Percentiles rank a stretch among this genome's conserved stretches.
phyloP scores from a whole-genome alignment of 1,139 yeast genomes.

The Zygotorulaspora mrakii region DNA sequence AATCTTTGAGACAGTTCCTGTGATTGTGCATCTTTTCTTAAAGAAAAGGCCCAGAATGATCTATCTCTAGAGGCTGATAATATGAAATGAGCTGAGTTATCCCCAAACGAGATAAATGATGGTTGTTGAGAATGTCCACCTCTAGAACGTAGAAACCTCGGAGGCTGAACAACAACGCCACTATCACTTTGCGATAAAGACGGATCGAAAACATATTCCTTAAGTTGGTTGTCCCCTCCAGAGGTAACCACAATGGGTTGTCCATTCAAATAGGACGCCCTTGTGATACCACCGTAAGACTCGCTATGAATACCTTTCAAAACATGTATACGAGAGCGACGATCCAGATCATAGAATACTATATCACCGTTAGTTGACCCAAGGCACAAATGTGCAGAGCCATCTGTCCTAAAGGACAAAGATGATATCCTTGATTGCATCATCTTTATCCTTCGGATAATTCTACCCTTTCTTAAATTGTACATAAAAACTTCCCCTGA shows the following conservation, averaged over 20 bases:
- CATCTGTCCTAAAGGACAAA: slow-evolving; percentile 89
- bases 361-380: slow-evolving; percentile 80
- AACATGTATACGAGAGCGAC: slow-evolving; percentile 68
- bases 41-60: slow-evolving; percentile 85
- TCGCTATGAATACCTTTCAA: slow-evolving; percentile 72
- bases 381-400: slow-evolving; percentile 76
- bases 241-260: slow-evolving; percentile 89
- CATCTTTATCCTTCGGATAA: slow-evolving; percentile 55
- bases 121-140: slow-evolving; percentile 98
- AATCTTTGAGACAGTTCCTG: slow-evolving; percentile 85
- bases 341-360: slow-evolving; percentile 76
- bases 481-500: slow-evolving; percentile 64
- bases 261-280: slow-evolving; percentile 75
- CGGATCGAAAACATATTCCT: slow-evolving; percentile 93
- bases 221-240: slow-evolving; percentile 87
- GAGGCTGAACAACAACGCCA: slow-evolving; percentile 67
- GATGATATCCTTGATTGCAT: slow-evolving; percentile 60
- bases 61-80: slow-evolving; percentile 85
- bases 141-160: slow-evolving; percentile 85
- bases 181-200: slow-evolving; percentile 64
- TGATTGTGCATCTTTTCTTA: slow-evolving; percentile 94
- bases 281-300: slow-evolving; percentile 74
- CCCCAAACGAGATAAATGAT: slow-evolving; percentile 69
- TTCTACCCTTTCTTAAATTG: slow-evolving; percentile 64
- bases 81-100: slow-evolving; percentile 75